phyloP scores from a whole-genome alignment of 306 rosid species.

The Lablab purpureus region DNA sequence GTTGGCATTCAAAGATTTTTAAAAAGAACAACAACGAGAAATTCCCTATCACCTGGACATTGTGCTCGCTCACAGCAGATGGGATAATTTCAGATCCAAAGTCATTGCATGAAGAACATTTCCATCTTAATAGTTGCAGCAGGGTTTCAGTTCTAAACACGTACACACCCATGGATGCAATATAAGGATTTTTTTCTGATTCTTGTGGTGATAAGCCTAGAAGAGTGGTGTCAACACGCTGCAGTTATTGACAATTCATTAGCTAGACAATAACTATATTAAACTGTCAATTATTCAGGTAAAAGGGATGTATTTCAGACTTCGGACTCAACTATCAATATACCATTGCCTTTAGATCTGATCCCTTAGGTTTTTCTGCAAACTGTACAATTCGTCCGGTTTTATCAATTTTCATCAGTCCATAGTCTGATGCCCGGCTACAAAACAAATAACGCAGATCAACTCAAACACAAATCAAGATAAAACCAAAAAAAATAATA shows the following conservation, averaged over 20 bases:
- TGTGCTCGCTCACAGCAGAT: slow-evolving; percentile 81
- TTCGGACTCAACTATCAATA: slow-evolving; percentile 22
- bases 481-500: neutral
- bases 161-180: slow-evolving; percentile 99
- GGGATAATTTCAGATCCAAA: slow-evolving; percentile 98
- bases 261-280: slow-evolving; percentile 31
- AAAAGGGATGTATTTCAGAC: slow-evolving; percentile 21
- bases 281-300: slow-evolving; percentile 13
- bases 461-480: slow-evolving; percentile 25
- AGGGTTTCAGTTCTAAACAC: slow-evolving; percentile 85
- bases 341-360: slow-evolving; percentile 92
- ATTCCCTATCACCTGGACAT: slow-evolving; percentile 77
- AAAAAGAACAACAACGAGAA: slow-evolving; percentile 5
- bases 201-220: slow-evolving; percentile 83
- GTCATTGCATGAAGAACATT: slow-evolving; percentile 78
- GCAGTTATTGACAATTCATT: slow-evolving; percentile 51
- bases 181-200: slow-evolving; percentile 69
- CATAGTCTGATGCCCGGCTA: slow-evolving; percentile 95
- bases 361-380: slow-evolving; percentile 93
- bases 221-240: slow-evolving; percentile 86
- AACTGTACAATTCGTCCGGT: slow-evolving; percentile 77
- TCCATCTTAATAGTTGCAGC: slow-evolving; percentile 71
- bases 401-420: slow-evolving; percentile 85
- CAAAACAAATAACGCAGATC: slow-evolving; percentile 37
- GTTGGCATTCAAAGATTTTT: neutral